phyloP scores from a whole-genome alignment of 768 basidiomycete species.

The Myochromella boudieri region DNA sequence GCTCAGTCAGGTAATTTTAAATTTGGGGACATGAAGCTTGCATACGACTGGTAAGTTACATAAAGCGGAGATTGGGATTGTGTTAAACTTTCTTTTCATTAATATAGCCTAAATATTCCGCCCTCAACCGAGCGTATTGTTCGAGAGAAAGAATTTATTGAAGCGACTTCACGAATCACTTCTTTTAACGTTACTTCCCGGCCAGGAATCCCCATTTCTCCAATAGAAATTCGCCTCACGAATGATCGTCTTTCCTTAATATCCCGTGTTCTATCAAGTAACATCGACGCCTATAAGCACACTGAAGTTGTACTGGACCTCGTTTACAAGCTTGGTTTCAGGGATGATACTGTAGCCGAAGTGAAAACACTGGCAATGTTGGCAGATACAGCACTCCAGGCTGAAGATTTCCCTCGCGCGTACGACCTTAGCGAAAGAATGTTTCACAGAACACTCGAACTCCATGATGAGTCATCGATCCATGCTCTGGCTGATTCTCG shows the following conservation, averaged over 20 bases:
- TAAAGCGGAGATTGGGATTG: neutral
- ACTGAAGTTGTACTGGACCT: slow-evolving; percentile 91
- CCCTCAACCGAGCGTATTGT: slow-evolving; percentile 57
- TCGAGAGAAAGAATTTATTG: slow-evolving; percentile 89
- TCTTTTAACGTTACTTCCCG: slow-evolving; percentile 84
- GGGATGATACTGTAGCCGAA: slow-evolving; percentile 69
- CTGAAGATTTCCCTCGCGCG: slow-evolving; percentile 76
- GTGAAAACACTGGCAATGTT: slow-evolving; percentile 89
- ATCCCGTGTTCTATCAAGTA: slow-evolving; percentile 80
- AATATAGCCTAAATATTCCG: slow-evolving; percentile 72
- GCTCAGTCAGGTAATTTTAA: slow-evolving; percentile 90
- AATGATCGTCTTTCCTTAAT: slow-evolving; percentile 89
- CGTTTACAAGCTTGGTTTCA: slow-evolving; percentile 83
- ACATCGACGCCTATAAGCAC: slow-evolving; percentile 87
- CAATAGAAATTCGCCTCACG: slow-evolving; percentile 90
- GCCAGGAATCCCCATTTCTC: slow-evolving; percentile 76
- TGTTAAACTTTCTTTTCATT: slow-evolving; percentile 3
- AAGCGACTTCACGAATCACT: slow-evolving; percentile 94
- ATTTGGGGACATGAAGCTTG: slow-evolving; percentile 93
- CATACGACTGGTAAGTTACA: slow-evolving; percentile 84
- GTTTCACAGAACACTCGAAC: slow-evolving; percentile 56
- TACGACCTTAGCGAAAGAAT: slow-evolving; percentile 72
- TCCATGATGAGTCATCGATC: slow-evolving; percentile 35
- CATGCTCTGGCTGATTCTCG: slow-evolving; percentile 34
- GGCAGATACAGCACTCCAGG: slow-evolving; percentile 80